Percentiles rank a stretch among this genome's conserved stretches.
Conservation (phyloP, 2,329 filamentous ascomycete species). For the Fusarium floridanum region DNA sequence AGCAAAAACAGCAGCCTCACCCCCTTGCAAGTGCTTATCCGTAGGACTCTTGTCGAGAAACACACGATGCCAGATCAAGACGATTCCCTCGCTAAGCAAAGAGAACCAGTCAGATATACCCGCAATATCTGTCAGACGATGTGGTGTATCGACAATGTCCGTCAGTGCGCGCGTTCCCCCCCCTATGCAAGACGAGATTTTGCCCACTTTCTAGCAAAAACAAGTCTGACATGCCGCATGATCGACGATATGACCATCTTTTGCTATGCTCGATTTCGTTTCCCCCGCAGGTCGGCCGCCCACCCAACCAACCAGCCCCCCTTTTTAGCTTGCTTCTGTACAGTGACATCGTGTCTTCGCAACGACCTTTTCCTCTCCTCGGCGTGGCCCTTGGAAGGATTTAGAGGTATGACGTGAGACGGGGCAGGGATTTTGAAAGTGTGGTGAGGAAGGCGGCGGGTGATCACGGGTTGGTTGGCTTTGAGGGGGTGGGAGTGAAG, state of each 20-base stretch:
- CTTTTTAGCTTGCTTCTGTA: background rate
- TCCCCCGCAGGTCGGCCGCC: slow-evolving; percentile 4
- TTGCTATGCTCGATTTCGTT: background rate
- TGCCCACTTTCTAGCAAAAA: background rate
- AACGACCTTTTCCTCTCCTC: background rate
- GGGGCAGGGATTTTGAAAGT: slow-evolving; percentile 11
- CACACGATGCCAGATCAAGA: background rate
- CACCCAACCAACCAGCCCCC: background rate
- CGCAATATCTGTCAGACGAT: background rate
- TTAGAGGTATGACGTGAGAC: slow-evolving; percentile 47
- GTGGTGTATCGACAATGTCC: slow-evolving; percentile 6
- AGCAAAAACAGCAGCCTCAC: slow-evolving; percentile 7
- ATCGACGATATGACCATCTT: background rate
- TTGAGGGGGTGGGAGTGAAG: slow-evolving; percentile 1
- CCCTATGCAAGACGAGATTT: slow-evolving; percentile 22
- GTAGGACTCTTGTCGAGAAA: slow-evolving; percentile 27
- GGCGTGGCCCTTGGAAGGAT: slow-evolving; percentile 18
- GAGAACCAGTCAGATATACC: slow-evolving; percentile 8
- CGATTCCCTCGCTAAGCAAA: slow-evolving; percentile 11
- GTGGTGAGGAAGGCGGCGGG: slow-evolving; percentile 20
- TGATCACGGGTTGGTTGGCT: slow-evolving; percentile 31
- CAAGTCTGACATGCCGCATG: slow-evolving; percentile 1
- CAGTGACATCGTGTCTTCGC: slow-evolving; percentile 12
- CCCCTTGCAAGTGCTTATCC: slow-evolving; percentile 46
- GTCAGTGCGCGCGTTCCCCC: background rate